Percentiles rank a stretch among this genome's conserved stretches.
Evolutionary conservation across 129 eudicot genomes (phyloP).

Genomic region (Chrysanthemum seticuspe): DNA sequence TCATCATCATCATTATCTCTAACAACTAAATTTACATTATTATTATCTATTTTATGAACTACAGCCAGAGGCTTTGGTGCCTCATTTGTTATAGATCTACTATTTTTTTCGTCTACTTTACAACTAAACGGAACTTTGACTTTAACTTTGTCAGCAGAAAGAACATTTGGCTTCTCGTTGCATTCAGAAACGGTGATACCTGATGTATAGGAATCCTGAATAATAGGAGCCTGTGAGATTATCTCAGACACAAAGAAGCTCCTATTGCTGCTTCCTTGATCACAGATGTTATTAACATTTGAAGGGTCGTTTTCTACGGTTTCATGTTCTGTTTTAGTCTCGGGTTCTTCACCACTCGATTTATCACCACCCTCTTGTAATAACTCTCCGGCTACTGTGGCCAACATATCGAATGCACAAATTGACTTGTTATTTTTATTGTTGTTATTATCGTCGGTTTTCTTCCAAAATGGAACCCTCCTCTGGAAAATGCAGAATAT

Average conservation of each 20-base stretch:
- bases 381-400: slow-evolving; percentile 89
- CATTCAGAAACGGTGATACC: slow-evolving; percentile 55
- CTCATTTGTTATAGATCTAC: slow-evolving; percentile 47
- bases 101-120: slow-evolving; percentile 45
- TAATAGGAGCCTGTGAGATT: slow-evolving; percentile 51
- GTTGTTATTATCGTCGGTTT: slow-evolving; percentile 36
- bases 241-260: slow-evolving; percentile 62
- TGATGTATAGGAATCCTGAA: slow-evolving; percentile 53
- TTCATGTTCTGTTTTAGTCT: slow-evolving; percentile 16
- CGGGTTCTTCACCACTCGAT: no score
- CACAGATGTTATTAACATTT: slow-evolving; percentile 43
- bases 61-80: slow-evolving; percentile 45
- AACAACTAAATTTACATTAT: slow-evolving; percentile 73
- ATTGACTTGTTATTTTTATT: slow-evolving; percentile 39
- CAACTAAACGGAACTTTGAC: slow-evolving; percentile 40
- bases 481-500: slow-evolving; percentile 34
- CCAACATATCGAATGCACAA: slow-evolving; percentile 87
- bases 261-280: slow-evolving; percentile 48
- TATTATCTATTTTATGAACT: slow-evolving; percentile 43
- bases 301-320: slow-evolving; percentile 34
- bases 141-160: slow-evolving; percentile 39
- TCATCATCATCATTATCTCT: slow-evolving; percentile 99
- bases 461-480: slow-evolving; percentile 63
- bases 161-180: slow-evolving; percentile 46
- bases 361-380: slow-evolving; percentile 65